Evolutionary conservation across 345 rosid genomes (phyloP).

Genomic region (Chamaenerion angustifolium): DNA sequence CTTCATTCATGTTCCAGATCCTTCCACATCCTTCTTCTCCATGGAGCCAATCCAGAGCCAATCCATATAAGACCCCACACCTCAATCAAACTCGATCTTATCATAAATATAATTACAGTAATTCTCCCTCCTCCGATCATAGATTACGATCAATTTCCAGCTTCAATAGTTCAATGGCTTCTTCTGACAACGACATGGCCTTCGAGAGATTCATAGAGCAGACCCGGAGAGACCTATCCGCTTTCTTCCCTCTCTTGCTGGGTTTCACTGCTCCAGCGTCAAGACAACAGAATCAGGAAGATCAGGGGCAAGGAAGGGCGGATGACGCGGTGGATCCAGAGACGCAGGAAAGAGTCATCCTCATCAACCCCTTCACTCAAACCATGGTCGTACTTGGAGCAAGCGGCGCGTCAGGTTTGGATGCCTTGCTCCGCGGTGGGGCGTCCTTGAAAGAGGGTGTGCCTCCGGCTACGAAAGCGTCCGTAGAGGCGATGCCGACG

Average conservation of each 20-base stretch:
- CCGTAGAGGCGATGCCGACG: conserved; percentile 47
- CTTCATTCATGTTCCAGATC: conserved; percentile 23
- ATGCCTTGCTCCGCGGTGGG: conserved; percentile 15
- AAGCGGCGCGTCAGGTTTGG: conserved; percentile 32
- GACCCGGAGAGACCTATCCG: conserved; percentile 15
- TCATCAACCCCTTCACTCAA: conserved; percentile 56
- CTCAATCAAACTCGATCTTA: too few species aligned
- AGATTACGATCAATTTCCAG: conserved; percentile 18
- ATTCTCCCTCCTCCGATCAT: background rate
- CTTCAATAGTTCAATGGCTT: conserved; percentile 6
- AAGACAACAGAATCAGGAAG: too few species aligned
- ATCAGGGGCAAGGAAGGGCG: too few species aligned
- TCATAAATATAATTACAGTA: too few species aligned
- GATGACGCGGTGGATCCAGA: conserved; percentile 12
- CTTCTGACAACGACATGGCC: background rate
- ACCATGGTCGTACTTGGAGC: conserved; percentile 39
- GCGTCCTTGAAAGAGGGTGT: conserved; percentile 32
- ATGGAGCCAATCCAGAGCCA: conserved; percentile 32
- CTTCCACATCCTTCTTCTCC: conserved; percentile 27
- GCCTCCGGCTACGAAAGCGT: conserved; percentile 69
- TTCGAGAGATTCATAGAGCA: too few species aligned
- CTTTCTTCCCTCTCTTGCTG: conserved; percentile 34
- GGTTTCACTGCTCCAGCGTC: conserved; percentile 19
- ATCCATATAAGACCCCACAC: conserved; percentile 18
- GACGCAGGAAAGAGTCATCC: conserved; percentile 33